Conservation (phyloP, 2,329 filamentous ascomycete species). For the Sporothrix inflata region DNA sequence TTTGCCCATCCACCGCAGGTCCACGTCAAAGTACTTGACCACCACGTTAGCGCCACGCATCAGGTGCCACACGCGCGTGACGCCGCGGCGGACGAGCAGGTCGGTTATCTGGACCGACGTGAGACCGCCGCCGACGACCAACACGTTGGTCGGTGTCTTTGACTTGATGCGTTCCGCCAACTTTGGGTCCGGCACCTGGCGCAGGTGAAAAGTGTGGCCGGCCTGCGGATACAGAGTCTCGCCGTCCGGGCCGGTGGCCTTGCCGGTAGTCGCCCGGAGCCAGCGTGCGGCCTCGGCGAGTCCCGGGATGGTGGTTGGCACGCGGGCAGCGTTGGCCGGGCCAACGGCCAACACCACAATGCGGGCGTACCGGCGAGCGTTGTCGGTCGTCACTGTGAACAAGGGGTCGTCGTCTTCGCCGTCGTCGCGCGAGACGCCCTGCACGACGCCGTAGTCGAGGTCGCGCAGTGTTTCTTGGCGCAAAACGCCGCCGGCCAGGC, state of each 20-base stretch:
- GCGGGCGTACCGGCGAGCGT: constrained; percentile 58
- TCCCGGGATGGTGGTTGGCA: constrained; percentile 41
- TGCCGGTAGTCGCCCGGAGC: not conserved
- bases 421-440: constrained; percentile 46
- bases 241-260: not conserved
- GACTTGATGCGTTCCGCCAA: constrained; percentile 57
- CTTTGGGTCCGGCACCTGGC: constrained; percentile 55
- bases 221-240: constrained; percentile 26
- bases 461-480: constrained; percentile 62
- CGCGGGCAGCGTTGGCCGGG: constrained; percentile 62
- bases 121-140: constrained; percentile 75
- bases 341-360: constrained; percentile 73
- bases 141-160: constrained; percentile 59
- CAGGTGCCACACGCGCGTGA: constrained; percentile 69
- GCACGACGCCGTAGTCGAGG: constrained; percentile 60
- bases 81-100: constrained; percentile 64
- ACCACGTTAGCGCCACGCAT: constrained; percentile 58
- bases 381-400: constrained; percentile 66
- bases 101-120: constrained; percentile 76
- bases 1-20: constrained; percentile 79
- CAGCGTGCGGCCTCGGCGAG: constrained; percentile 20
- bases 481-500: constrained; percentile 59
- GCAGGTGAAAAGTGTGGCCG: constrained; percentile 65
- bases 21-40: constrained; percentile 78
- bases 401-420: constrained; percentile 55